Conservation (phyloP, 345 rosid species). For the Eucalyptus guilfoylei region DNA sequence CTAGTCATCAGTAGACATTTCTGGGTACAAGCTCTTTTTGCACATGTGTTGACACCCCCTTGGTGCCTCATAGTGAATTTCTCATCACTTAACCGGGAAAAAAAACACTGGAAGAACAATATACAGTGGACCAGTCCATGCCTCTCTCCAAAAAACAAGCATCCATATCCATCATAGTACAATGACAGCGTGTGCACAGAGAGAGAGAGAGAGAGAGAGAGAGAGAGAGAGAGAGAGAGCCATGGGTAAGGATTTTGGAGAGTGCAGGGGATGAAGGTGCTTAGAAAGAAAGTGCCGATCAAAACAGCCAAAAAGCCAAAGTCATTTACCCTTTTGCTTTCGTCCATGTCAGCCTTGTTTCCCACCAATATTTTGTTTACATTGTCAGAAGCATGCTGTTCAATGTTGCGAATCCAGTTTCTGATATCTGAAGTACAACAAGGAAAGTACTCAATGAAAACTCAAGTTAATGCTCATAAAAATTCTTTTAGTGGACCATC, state of each 20-base stretch:
- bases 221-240: neutral
- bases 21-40: neutral
- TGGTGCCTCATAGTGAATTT: neutral
- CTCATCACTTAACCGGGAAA: neutral
- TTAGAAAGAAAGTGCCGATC: neutral
- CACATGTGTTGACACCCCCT: neutral
- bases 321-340: conserved; percentile 79
- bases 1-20: neutral
- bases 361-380: conserved; percentile 92
- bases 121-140: neutral
- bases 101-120: neutral
- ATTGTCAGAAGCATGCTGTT: conserved; percentile 95
- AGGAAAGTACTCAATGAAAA: neutral
- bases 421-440: conserved; percentile 48
- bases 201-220: neutral
- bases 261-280: neutral
- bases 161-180: neutral
- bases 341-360: conserved; percentile 99
- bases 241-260: neutral
- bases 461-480: neutral
- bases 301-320: neutral
- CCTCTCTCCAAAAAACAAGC: neutral
- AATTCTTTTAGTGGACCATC: neutral
- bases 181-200: neutral
- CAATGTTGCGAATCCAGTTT: conserved; percentile 98